Conservation (phyloP, 768 basidiomycete genomes). For the Agrocybe chaxingu region DNA sequence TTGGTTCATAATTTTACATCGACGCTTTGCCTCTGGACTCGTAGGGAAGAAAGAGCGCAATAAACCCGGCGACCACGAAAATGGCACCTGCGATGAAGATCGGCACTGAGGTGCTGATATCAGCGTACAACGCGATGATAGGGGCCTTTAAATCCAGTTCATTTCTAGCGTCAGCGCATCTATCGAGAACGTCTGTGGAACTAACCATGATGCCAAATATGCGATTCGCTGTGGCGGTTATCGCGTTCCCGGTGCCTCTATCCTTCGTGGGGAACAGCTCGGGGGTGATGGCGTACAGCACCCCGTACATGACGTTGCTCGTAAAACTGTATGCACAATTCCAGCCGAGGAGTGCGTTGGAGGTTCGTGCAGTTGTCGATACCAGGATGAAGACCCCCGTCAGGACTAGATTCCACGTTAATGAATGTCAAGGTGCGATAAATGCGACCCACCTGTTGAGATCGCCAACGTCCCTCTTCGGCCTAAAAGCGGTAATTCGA, state of each 20-base stretch:
- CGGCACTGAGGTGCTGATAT: slow-evolving; percentile 59
- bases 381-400: slow-evolving; percentile 75
- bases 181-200: neutral
- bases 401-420: slow-evolving; percentile 42
- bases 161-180: neutral
- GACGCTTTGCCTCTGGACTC: slow-evolving; percentile 69
- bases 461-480: slow-evolving; percentile 64
- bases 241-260: slow-evolving; percentile 69
- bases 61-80: slow-evolving; percentile 54
- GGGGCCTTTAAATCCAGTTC: slow-evolving; percentile 43
- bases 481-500: slow-evolving; percentile 62
- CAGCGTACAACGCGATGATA: slow-evolving; percentile 64
- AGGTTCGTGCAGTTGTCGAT: slow-evolving; percentile 70
- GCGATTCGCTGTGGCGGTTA: slow-evolving; percentile 61
- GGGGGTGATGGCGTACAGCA: slow-evolving; percentile 66
- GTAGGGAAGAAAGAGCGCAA: slow-evolving; percentile 63
- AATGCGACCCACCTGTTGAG: slow-evolving; percentile 51
- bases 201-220: slow-evolving; percentile 73
- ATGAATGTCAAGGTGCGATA: slow-evolving; percentile 18
- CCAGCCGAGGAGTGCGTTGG: slow-evolving; percentile 70
- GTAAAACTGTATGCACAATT: slow-evolving; percentile 71
- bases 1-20: slow-evolving; percentile 30
- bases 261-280: slow-evolving; percentile 73
- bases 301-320: slow-evolving; percentile 70
- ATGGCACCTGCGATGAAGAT: slow-evolving; percentile 70